Evolutionary conservation across 352 stramenopile genomes (phyloP), one percentile per base, ranked within the genome.

Genomic region (Paralagenidium karlingii): DNA sequence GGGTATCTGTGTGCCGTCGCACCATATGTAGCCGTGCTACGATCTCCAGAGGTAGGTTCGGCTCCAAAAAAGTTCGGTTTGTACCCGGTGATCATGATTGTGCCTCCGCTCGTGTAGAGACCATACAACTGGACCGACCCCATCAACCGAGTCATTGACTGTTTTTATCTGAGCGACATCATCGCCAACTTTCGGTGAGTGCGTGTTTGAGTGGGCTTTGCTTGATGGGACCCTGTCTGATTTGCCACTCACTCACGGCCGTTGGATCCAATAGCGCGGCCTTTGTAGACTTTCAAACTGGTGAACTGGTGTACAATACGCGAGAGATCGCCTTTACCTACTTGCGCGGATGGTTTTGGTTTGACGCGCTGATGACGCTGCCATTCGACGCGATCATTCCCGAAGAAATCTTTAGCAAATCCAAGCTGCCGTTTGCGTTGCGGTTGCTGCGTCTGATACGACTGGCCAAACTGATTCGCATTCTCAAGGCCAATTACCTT

Each of bases 381-480:
- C 77, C 77, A 0, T 77, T 90, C 34, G 77, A 82, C 33, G 59
- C 78, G 16, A 41, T 85, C 13, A 59, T 42, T 40, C 2, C 2
- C 12, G n/a, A n/a, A n/a, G n/a, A n/a, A n/a, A n/a, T n/a, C n/a
- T n/a, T n/a, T n/a, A n/a, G n/a, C n/a, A n/a, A n/a, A n/a, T n/a
- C n/a, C 7, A 38, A 10, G 5, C 32, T 29, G 22, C 11, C 2
- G 18, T 21, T 19, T 29, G 0, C 19, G 8, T 41, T 25, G 0
- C 63, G 85, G 1, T 39, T 96, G 15, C 54, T 96, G 8, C 95
- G 94, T 40, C 68, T 96, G 16, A 75, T 79, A 7, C 74, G 85
- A 0, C 49, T 96, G 2, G 76, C 95, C 47, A 96, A 96, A 49
- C 70, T 95, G 10, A 94, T 76, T 20, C 83, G 84, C 33, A 69